Evolutionary conservation across 2,329 filamentous ascomycete species (phyloP).

Genomic region (Parasarocladium wereldwijsianum): DNA sequence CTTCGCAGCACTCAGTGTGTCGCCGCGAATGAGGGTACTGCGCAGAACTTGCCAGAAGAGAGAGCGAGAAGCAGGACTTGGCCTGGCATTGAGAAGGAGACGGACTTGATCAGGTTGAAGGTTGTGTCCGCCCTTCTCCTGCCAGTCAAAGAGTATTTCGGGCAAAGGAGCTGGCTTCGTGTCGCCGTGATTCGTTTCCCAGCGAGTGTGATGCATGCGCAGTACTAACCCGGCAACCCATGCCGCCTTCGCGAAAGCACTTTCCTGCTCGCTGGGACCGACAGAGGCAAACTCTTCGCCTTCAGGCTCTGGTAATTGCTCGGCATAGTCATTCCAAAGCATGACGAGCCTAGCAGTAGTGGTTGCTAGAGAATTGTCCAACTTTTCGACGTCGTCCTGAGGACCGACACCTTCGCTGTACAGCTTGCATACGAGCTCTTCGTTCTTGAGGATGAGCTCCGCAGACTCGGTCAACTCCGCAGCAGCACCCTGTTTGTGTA

Average conservation of each 20-base stretch:
- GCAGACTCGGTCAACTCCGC: constrained; percentile 54
- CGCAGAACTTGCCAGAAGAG: constrained; percentile 82
- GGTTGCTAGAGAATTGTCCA: constrained; percentile 41
- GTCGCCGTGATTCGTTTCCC: constrained; percentile 18
- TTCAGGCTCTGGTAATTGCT: constrained; percentile 30
- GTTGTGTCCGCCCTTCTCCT: constrained; percentile 55
- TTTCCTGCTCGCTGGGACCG: constrained; percentile 46
- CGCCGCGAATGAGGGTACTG: constrained; percentile 59
- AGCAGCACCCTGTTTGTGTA: constrained; percentile 41
- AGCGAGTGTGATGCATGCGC: constrained; percentile 55
- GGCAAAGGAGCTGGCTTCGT: constrained; percentile 45
- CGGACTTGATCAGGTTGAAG: constrained; percentile 53
- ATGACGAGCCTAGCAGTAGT: constrained; percentile 35
- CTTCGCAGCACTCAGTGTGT: constrained; percentile 49
- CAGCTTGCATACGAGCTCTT: constrained; percentile 51
- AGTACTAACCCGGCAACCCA: constrained; percentile 69
- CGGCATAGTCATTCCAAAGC: constrained; percentile 41
- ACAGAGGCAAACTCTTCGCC: constrained; percentile 45
- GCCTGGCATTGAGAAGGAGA: constrained; percentile 46
- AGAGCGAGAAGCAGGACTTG: constrained; percentile 61
- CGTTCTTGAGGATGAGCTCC: constrained; percentile 59
- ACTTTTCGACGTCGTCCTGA: constrained; percentile 37
- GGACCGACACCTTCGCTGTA: constrained; percentile 47
- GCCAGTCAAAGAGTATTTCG: constrained; percentile 70
- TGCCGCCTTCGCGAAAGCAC: constrained; percentile 58